Conservation (phyloP, 257 asterid species). For the Solanum bukasovii region DNA sequence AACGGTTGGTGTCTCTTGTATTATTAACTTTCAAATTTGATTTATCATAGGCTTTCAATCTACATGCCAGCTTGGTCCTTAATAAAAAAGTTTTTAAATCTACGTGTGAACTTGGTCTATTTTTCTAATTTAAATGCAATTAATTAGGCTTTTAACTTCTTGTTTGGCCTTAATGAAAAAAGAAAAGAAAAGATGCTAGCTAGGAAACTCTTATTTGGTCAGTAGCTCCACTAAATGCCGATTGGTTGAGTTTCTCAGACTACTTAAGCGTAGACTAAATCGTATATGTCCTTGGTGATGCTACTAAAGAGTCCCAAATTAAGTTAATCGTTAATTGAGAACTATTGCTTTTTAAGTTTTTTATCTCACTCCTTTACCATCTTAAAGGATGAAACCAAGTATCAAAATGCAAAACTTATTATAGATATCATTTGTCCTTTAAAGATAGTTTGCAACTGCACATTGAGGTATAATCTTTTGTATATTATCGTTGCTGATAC, state of each 20-base stretch:
- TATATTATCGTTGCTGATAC: background rate
- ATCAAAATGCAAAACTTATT: background rate
- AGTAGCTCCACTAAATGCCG: background rate
- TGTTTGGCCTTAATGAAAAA: background rate
- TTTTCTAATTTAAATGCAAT: background rate
- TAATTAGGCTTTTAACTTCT: background rate
- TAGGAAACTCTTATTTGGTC: background rate
- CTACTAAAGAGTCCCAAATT: background rate
- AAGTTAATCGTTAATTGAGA: background rate
- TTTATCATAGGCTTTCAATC: background rate
- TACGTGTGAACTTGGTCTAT: background rate
- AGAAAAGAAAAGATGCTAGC: background rate
- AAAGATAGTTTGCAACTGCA: background rate
- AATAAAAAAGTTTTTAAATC: background rate
- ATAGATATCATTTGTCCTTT: background rate
- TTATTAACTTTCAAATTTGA: background rate
- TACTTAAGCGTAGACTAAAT: background rate
- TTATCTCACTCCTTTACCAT: background rate
- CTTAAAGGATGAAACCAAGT: background rate
- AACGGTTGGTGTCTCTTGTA: background rate
- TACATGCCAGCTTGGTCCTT: background rate
- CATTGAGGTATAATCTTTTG: background rate
- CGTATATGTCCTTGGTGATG: background rate
- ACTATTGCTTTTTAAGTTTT: background rate
- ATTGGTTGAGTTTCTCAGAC: background rate